These are phyloP conservation scores for Clitoria ternatea DNA, from an alignment of 306 rosid genomes.

Conservation along the genomic window DNA sequence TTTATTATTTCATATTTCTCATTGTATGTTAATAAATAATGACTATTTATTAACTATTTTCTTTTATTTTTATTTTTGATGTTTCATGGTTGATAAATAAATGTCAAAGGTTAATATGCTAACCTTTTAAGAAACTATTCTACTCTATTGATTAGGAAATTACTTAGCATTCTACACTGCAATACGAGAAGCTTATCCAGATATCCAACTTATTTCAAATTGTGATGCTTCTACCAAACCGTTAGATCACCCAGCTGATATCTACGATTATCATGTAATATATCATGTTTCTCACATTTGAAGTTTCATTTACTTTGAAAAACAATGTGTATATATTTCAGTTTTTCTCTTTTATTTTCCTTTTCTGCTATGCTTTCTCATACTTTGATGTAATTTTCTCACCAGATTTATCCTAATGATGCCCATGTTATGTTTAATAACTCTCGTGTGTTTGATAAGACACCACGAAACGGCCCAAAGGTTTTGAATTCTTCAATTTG, in stretches of 20 bases:
- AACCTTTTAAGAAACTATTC: background rate
- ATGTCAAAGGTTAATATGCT: background rate
- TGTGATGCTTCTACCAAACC: constrained; percentile 63
- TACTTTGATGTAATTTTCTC: background rate
- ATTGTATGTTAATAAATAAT: too few relatives aligned
- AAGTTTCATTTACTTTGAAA: background rate
- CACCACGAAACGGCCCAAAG: constrained; percentile 53
- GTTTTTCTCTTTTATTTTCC: background rate
- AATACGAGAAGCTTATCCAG: constrained; percentile 55
- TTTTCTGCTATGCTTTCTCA: constrained; percentile 10
- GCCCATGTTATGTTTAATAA: constrained; percentile 45
- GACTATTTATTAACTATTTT: too few relatives aligned
- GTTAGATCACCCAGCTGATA: constrained; percentile 78
- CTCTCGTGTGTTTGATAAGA: constrained; percentile 45
- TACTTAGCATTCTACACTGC: constrained; percentile 61
- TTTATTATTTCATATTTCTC: too few relatives aligned
- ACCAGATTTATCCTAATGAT: constrained; percentile 48
- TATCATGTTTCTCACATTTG: constrained; percentile 12
- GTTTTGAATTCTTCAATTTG: background rate
- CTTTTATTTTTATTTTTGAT: background rate
- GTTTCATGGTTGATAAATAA: background rate
- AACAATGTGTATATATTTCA: background rate
- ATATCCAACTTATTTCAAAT: constrained; percentile 68
- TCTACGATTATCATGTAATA: constrained; percentile 81
- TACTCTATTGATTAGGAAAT: constrained; percentile 60